These are phyloP conservation scores for Porcisia hertigi DNA, from an alignment of 208 protist genomes.

Conservation along the genomic window DNA sequence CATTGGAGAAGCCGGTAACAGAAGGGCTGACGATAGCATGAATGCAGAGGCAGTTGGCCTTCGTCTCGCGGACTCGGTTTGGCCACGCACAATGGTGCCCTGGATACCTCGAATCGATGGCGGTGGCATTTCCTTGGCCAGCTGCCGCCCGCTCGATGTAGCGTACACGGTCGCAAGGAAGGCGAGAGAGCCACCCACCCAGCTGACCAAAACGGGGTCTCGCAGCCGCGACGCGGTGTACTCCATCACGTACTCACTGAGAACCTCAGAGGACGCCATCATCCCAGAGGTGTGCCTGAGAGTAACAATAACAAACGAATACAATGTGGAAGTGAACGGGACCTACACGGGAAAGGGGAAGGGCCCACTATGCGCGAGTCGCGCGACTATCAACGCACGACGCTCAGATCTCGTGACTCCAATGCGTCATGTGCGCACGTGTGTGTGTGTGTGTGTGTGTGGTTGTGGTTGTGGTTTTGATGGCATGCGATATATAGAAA, in stretches of 20 bases:
- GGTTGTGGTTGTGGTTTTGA: neutral
- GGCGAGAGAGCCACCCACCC: conserved; percentile 34
- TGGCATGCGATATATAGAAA: neutral
- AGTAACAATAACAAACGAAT: neutral
- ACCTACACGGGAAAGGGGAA: neutral
- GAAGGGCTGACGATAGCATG: neutral
- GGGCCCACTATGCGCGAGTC: neutral
- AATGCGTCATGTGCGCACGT: neutral
- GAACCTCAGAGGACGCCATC: conserved; percentile 24
- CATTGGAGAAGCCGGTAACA: conserved; percentile 8
- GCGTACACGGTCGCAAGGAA: conserved; percentile 27
- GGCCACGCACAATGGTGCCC: conserved; percentile 7
- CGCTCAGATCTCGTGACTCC: neutral
- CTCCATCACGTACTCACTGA: conserved; percentile 30
- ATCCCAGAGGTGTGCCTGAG: neutral
- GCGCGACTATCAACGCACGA: neutral
- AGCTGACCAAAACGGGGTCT: conserved; percentile 34
- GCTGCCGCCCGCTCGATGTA: conserved; percentile 30
- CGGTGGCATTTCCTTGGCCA: conserved; percentile 23
- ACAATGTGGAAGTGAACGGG: neutral
- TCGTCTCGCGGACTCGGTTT: neutral
- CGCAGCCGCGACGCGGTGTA: conserved; percentile 33
- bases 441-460: neutral
- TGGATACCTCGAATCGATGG: conserved; percentile 15
- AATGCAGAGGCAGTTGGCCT: neutral